Evolutionary conservation across 2,329 filamentous ascomycete genomes (phyloP), one percentile per base, ranked within the genome.

Genomic region (Botrytis cinerea): DNA sequence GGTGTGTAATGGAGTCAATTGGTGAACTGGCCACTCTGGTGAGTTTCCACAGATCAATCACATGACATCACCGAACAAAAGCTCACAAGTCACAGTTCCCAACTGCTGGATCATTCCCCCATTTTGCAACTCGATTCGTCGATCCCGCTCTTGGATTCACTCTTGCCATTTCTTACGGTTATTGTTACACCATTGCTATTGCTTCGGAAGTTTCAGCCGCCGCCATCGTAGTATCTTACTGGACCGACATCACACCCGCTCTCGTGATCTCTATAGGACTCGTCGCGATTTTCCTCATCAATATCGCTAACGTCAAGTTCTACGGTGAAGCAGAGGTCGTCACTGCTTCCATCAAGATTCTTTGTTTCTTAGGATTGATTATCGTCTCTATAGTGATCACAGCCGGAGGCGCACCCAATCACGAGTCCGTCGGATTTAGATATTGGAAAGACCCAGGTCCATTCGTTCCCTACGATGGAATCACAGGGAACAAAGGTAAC

Each of bases 271-370:
- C 92, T 61, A 85, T 97, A 62, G 98, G 97, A 82, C 88, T 96
- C 74, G 75, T 90, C 25, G 79, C 91, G 72, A 95, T 97, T 78
- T 86, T 97, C 59, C 78, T 82, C 45, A 97, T 97, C 83, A 97
- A 97, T 81, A 83, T 97, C 76, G 96, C 95, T 77, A 94, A 94
- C 71, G 92, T 98, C 76, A 92, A 92, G 78, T 93, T 92, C 35
- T 97, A 96, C 78, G 94, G 93, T 80, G 94, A 97, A 82, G 93
- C 93, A 61, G 94, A 97, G 79, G 97, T 97, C 77, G 84, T 94
- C 71, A 95, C 97, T 80, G 92, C 93, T 46, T 90, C 94, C 72
- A 86, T 98, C 83, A 98, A 98, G 81, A 89, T 97, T 72, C 85
- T 82, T 16, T 87, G 89, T 32, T 87, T 89, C 75, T 82, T 87